A percentile compares a stretch with the other conserved stretches of the same genome.
Conservation (phyloP, 2,329 filamentous ascomycete genomes). For the Xylariaceae sp. region DNA sequence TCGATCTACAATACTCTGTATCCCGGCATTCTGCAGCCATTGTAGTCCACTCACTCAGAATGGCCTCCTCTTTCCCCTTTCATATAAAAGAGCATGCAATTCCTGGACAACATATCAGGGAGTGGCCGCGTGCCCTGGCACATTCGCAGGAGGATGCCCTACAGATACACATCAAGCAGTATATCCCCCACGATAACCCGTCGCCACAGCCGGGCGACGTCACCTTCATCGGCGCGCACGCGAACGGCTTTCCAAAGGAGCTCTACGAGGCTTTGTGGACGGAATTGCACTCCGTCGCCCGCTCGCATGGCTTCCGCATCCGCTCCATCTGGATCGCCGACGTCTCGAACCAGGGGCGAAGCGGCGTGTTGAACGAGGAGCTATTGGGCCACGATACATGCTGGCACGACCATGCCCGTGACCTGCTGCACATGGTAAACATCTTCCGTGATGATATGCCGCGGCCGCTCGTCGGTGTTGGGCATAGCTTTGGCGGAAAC, state of each 20-base stretch:
- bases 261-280: constrained; percentile 91
- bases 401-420: constrained; percentile 82
- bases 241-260: constrained; percentile 95
- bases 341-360: constrained; percentile 78
- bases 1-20: no score
- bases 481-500: constrained; percentile 83
- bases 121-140: constrained; percentile 71
- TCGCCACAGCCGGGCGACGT: constrained; percentile 69
- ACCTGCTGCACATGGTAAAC: constrained; percentile 83
- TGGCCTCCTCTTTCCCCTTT: constrained; percentile 40
- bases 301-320: constrained; percentile 60
- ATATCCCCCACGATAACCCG: constrained; percentile 69
- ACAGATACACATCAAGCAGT: constrained; percentile 78
- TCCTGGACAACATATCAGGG: constrained; percentile 72
- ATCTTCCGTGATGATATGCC: constrained; percentile 74
- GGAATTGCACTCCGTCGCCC: constrained; percentile 58
- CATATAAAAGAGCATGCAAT: constrained; percentile 69
- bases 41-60: constrained; percentile 21
- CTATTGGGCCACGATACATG: constrained; percentile 79
- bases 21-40: no score
- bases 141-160: constrained; percentile 71
- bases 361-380: constrained; percentile 70
- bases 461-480: constrained; percentile 76
- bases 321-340: constrained; percentile 87
- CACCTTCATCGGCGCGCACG: constrained; percentile 82